A percentile compares a stretch with the other conserved stretches of the same genome.
Conservation (phyloP, 2,329 filamentous ascomycete genomes). For the Gaeumannomyces tritici region DNA sequence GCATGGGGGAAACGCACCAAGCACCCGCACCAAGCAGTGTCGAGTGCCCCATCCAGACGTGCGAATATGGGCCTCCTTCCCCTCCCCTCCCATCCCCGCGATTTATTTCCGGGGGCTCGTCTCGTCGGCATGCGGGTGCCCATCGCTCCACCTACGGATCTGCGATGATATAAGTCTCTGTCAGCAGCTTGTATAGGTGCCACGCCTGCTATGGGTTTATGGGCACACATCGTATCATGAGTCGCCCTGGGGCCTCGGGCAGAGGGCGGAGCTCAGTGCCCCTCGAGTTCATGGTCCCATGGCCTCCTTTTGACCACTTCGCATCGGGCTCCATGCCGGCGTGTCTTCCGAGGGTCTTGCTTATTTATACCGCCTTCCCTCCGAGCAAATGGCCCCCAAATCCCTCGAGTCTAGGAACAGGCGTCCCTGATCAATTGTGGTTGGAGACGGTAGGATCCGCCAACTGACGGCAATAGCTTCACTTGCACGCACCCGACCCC, state of each 20-base stretch:
- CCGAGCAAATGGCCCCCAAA: neutral
- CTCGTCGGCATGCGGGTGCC: neutral
- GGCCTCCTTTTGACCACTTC: neutral
- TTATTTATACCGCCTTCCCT: neutral
- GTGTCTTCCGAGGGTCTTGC: neutral
- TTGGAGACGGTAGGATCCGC: neutral
- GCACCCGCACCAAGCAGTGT: too few relatives aligned
- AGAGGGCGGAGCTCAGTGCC: neutral
- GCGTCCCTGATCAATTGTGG: neutral
- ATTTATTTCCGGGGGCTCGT: neutral
- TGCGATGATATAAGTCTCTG: neutral
- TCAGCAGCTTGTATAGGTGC: neutral
- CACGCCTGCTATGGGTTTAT: neutral
- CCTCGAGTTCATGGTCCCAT: neutral
- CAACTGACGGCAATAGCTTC: too few relatives aligned
- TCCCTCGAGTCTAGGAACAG: neutral
- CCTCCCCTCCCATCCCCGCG: neutral
- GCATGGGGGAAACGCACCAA: neutral
- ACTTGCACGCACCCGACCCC: too few relatives aligned
- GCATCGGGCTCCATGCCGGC: neutral
- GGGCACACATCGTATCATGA: neutral
- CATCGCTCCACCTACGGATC: neutral
- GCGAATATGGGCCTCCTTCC: neutral
- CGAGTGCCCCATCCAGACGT: neutral
- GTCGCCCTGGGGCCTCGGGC: neutral